Evolutionary conservation across 345 rosid genomes (phyloP).

Genomic region (Trapa incisa): DNA sequence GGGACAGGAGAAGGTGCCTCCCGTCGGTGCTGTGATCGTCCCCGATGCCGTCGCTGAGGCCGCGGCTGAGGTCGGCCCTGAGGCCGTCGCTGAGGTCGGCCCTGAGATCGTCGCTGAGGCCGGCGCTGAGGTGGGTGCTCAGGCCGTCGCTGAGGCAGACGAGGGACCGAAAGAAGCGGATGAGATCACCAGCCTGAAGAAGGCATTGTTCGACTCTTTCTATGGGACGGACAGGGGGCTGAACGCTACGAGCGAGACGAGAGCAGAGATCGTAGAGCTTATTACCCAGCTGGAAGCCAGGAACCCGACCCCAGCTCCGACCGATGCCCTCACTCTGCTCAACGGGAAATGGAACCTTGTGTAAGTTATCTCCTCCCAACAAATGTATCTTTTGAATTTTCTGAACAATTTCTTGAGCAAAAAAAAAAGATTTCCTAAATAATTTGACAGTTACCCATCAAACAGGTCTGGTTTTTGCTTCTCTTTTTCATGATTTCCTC

Average conservation of each 20-base stretch:
- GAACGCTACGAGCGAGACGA: conserved; percentile 62
- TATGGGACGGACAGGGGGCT: conserved; percentile 76
- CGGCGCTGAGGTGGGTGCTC: conserved; percentile 9
- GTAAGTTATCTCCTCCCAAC: conserved; percentile 25
- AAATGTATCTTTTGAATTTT: background rate
- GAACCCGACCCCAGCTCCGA: conserved; percentile 82
- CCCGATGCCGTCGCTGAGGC: conserved; percentile 10
- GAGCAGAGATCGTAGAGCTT: conserved; percentile 82
- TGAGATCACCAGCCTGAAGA: conserved; percentile 54
- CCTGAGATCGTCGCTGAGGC: conserved; percentile 8
- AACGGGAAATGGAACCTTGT: conserved; percentile 91
- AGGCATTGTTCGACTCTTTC: conserved; percentile 48
- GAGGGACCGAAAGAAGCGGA: conserved; percentile 16
- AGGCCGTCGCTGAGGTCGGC: conserved; percentile 9
- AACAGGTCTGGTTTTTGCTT: background rate
- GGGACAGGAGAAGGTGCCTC: conserved; percentile 17
- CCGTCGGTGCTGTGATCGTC: background rate
- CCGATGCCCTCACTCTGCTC: conserved; percentile 65
- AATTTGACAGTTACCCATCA: background rate
- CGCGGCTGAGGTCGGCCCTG: background rate
- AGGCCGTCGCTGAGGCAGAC: conserved; percentile 11
- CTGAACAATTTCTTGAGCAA: background rate
- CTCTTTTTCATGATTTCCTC: background rate
- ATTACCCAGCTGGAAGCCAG: conserved; percentile 73
- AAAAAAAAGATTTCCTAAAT: too few species aligned